A percentile compares a stretch with the other conserved stretches of the same genome.
phyloP scores from a whole-genome alignment of 2,329 filamentous ascomycete species.

The Dothistroma pini region DNA sequence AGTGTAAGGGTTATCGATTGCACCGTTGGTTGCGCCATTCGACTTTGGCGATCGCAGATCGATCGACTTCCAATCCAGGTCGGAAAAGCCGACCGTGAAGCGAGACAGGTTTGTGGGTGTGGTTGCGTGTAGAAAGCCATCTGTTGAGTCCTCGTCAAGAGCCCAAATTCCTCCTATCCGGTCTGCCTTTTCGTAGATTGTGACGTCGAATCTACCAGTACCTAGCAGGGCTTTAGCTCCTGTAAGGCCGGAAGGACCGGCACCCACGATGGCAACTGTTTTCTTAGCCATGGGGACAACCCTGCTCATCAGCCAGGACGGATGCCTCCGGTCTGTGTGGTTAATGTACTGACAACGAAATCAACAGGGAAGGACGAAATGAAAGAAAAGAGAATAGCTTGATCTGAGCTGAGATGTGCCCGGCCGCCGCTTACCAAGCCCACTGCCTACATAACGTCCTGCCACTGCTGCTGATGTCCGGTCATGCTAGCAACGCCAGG shows the following conservation, averaged over 20 bases:
- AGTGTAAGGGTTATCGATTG: slow-evolving; percentile 32
- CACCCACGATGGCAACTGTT: slow-evolving; percentile 42
- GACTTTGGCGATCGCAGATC: slow-evolving; percentile 28
- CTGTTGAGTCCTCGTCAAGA: slow-evolving; percentile 24
- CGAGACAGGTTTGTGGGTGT: slow-evolving; percentile 68
- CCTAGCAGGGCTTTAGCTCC: slow-evolving; percentile 63
- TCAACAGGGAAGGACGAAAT: background rate
- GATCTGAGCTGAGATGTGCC: background rate
- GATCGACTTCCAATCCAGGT: slow-evolving; percentile 64
- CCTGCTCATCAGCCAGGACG: background rate
- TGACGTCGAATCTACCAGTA: slow-evolving; percentile 62
- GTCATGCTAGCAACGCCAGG: background rate
- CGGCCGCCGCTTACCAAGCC: background rate
- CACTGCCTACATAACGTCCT: background rate
- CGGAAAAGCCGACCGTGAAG: slow-evolving; percentile 63
- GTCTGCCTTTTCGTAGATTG: slow-evolving; percentile 63
- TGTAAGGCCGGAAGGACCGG: slow-evolving; percentile 44
- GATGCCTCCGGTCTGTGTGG: background rate
- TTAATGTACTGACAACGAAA: no score
- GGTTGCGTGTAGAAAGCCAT: slow-evolving; percentile 56
- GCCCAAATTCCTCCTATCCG: slow-evolving; percentile 79
- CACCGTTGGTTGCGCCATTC: background rate
- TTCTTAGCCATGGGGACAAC: slow-evolving; percentile 16
- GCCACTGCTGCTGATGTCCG: background rate
- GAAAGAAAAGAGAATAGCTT: background rate